Percentiles rank a stretch among this genome's conserved stretches.
These are phyloP conservation scores for Neurospora sp. DNA, from an alignment of 495 filamentous ascomycete species.

Conservation along the genomic window DNA sequence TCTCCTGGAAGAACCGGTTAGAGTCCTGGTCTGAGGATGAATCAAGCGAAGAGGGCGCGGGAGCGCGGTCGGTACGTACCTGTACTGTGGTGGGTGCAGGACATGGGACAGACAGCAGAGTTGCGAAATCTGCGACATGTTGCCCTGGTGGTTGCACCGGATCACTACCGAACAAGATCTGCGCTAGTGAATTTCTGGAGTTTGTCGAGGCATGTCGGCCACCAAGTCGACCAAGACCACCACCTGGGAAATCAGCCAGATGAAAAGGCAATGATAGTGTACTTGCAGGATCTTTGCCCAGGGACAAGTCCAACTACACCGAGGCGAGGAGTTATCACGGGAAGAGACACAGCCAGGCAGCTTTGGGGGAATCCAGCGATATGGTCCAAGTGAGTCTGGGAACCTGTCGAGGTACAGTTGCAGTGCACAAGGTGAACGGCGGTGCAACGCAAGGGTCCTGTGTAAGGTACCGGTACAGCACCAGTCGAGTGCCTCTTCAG, in stretches of 20 bases:
- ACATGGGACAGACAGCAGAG: not conserved
- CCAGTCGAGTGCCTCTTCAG: not conserved
- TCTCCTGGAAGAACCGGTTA: not conserved
- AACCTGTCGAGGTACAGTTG: slow-evolving; percentile 1
- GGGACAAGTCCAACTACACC: not conserved
- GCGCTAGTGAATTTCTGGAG: not conserved
- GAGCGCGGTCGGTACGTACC: not conserved
- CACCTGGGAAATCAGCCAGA: not conserved
- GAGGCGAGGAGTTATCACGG: not conserved
- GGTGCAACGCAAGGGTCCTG: slow-evolving; percentile 3
- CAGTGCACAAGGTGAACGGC: slow-evolving; percentile 4
- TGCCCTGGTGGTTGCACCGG: not conserved
- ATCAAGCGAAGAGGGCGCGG: not conserved
- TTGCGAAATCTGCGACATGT: not conserved
- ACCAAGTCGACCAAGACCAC: not conserved
- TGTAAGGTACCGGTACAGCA: not conserved
- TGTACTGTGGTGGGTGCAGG: not conserved
- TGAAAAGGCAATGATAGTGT: not conserved
- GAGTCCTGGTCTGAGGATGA: not conserved
- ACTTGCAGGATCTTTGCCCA: not conserved
- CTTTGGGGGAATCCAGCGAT: slow-evolving; percentile 1
- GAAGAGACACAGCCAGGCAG: not conserved
- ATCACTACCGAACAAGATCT: not conserved
- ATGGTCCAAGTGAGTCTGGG: not conserved
- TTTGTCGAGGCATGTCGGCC: not conserved